phyloP scores from a whole-genome alignment of 2,329 filamentous ascomycete genomes.

The Grosmannia clavigera region DNA sequence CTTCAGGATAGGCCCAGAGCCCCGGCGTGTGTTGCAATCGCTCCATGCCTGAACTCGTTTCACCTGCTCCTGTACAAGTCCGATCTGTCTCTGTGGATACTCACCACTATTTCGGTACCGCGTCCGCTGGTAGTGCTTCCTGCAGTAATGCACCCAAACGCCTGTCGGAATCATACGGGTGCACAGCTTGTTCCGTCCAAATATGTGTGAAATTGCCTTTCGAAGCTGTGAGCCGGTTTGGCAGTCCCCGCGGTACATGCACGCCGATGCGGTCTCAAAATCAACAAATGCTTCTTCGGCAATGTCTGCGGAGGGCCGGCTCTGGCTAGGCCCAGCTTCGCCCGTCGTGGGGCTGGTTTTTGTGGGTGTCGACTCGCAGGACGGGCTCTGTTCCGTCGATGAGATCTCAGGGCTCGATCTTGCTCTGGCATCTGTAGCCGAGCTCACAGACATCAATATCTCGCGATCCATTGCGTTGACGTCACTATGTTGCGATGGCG shows the following conservation, averaged over 20 bases:
- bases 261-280: slow-evolving; percentile 18
- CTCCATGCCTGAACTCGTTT: slow-evolving; percentile 52
- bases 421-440: not conserved
- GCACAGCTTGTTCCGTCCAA: slow-evolving; percentile 69
- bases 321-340: not conserved
- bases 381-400: not conserved
- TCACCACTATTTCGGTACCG: slow-evolving; percentile 54
- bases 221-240: slow-evolving; percentile 49
- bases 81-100: slow-evolving; percentile 49
- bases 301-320: not conserved
- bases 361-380: not conserved
- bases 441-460: not conserved
- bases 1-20: slow-evolving; percentile 32
- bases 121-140: slow-evolving; percentile 71
- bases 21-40: slow-evolving; percentile 28
- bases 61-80: slow-evolving; percentile 51
- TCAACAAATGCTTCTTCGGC: not conserved
- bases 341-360: not conserved
- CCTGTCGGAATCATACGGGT: slow-evolving; percentile 56
- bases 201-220: slow-evolving; percentile 71
- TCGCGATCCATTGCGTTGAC: slow-evolving; percentile 9
- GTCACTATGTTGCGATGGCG: slow-evolving; percentile 15
- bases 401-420: not conserved
- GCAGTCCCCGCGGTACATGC: slow-evolving; percentile 46
- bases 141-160: slow-evolving; percentile 66